Evolutionary conservation across 192 early-diverging fungal genomes (phyloP).

Genomic region (Bifiguratus adelaidae): DNA sequence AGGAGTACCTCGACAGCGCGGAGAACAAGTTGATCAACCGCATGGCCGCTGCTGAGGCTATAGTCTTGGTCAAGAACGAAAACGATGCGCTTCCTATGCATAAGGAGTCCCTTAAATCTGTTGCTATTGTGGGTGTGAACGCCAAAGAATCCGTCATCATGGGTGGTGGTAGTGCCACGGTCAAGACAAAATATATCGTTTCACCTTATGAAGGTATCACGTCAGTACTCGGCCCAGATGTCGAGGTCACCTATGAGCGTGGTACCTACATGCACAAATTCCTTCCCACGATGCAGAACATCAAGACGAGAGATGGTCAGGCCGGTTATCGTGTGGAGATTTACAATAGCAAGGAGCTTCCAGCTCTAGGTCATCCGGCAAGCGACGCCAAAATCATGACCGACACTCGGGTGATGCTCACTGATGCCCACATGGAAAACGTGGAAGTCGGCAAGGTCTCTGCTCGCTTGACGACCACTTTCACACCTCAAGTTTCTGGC

Average conservation of each 20-base stretch:
- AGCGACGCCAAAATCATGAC: no score
- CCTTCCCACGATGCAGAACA: not conserved
- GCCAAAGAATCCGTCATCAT: slow-evolving; percentile 6
- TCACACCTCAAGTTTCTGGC: slow-evolving; percentile 1
- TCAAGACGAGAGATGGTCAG: slow-evolving; percentile 6
- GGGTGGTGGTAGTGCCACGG: slow-evolving; percentile 9
- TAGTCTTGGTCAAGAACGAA: slow-evolving; percentile 39
- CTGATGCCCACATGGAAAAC: no score
- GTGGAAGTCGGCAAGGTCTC: no score
- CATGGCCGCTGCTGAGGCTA: slow-evolving; percentile 29
- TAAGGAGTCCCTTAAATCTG: not conserved
- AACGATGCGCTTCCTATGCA: slow-evolving; percentile 26
- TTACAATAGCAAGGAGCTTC: slow-evolving; percentile 2
- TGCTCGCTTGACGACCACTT: slow-evolving; percentile 1
- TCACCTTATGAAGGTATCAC: slow-evolving; percentile 8
- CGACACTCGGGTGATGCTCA: no score
- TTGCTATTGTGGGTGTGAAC: slow-evolving; percentile 9
- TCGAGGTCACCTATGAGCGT: not conserved
- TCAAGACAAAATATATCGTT: slow-evolving; percentile 1
- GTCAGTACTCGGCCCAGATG: not conserved
- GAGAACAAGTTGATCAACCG: slow-evolving; percentile 32
- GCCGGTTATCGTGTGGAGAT: slow-evolving; percentile 2
- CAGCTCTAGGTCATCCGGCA: no score
- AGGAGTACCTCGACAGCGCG: slow-evolving; percentile 19
- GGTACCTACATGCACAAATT: slow-evolving; percentile 9